Evolutionary conservation across 148 eudicot genomes (phyloP).

Genomic region (Dysphania ambrosioides): DNA sequence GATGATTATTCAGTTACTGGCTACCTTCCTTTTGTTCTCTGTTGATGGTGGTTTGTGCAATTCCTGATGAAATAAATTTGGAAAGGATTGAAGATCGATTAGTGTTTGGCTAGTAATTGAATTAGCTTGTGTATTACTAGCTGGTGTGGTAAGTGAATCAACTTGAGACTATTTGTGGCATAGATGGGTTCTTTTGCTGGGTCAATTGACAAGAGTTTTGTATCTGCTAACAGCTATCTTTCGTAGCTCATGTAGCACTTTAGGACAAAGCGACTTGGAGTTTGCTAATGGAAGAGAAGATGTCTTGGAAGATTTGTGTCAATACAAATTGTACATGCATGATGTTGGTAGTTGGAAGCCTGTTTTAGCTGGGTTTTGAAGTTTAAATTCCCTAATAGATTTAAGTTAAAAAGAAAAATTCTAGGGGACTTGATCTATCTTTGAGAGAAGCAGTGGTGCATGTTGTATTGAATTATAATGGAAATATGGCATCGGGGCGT

Average conservation of each 20-base stretch:
- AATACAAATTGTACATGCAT: neutral
- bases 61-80: neutral
- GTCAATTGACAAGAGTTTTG: neutral
- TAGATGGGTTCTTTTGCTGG: neutral
- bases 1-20: neutral
- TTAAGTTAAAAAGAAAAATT: neutral
- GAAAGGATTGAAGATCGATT: neutral
- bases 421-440: neutral
- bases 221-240: neutral
- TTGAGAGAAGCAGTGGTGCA: neutral
- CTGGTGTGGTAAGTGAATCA: neutral
- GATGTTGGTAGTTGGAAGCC: neutral
- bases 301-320: neutral
- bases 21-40: neutral
- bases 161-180: neutral
- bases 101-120: neutral
- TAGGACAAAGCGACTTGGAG: neutral
- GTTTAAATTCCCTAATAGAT: neutral
- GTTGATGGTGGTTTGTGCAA: neutral
- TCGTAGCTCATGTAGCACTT: neutral
- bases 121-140: neutral
- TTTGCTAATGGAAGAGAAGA: neutral
- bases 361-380: neutral
- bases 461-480: neutral
- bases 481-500: neutral